Conservation (phyloP, 2,329 filamentous ascomycete genomes). For the Penicillium sp. region DNA sequence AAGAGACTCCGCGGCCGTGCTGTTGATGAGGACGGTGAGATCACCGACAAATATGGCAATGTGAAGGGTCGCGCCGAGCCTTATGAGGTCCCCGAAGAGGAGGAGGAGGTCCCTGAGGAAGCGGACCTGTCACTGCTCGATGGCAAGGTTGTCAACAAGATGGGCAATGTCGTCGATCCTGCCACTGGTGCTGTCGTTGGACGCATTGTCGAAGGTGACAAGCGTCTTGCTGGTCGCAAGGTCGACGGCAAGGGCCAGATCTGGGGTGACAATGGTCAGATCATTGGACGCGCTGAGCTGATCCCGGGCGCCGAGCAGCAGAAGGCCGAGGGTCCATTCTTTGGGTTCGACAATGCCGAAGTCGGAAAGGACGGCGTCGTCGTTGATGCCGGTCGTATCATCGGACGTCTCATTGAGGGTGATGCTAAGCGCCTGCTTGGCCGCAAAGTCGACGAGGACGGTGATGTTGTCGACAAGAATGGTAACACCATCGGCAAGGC, state of each 20-base stretch:
- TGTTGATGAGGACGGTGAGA: conserved; percentile 80
- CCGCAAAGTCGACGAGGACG: conserved; percentile 67
- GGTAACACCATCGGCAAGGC: conserved; percentile 67
- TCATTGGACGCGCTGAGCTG: conserved; percentile 60
- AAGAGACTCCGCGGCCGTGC: conserved; percentile 71
- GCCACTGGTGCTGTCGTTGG: conserved; percentile 59
- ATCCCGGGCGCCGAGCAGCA: conserved; percentile 49
- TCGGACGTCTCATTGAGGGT: conserved; percentile 63
- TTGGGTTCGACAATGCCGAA: conserved; percentile 57
- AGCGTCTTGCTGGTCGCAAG: conserved; percentile 60
- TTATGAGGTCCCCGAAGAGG: conserved; percentile 50
- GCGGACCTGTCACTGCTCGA: conserved; percentile 61
- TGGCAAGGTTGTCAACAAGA: conserved; percentile 64
- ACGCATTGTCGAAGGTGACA: conserved; percentile 58
- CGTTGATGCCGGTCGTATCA: conserved; percentile 43
- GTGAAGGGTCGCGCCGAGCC: conserved; percentile 61
- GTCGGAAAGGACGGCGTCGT: conserved; percentile 62
- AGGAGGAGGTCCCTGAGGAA: conserved; percentile 39
- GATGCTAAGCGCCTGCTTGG: conserved; percentile 65
- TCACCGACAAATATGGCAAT: conserved; percentile 73
- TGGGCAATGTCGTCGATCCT: conserved; percentile 60
- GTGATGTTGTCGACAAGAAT: conserved; percentile 66
- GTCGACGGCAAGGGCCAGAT: conserved; percentile 64
- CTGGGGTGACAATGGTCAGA: conserved; percentile 63
- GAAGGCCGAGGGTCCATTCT: conserved; percentile 58